phyloP scores from a whole-genome alignment of 306 rosid species.

The Lablab purpureus region DNA sequence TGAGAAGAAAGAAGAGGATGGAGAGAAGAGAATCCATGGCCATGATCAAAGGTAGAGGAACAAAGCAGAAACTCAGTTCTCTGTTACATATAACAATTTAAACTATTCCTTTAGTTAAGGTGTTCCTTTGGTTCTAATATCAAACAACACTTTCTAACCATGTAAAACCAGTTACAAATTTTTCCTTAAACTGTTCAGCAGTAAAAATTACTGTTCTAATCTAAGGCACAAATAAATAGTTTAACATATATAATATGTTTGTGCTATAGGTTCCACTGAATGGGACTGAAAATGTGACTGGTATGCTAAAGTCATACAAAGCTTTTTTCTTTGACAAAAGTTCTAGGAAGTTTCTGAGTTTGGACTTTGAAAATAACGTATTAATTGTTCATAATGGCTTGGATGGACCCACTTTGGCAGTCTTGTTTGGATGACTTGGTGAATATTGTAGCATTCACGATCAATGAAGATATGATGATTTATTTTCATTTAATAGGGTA shows the following conservation, averaged over 20 bases:
- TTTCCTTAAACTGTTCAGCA: no score
- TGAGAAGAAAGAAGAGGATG: constrained; percentile 37
- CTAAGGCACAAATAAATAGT: no score
- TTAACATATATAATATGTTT: neutral
- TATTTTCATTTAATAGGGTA: neutral
- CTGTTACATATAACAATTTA: neutral
- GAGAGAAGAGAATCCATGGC: constrained; percentile 49
- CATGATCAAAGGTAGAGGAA: constrained; percentile 35
- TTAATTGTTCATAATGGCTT: neutral
- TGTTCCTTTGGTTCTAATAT: neutral
- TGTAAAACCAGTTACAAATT: no score
- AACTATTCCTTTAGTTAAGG: neutral
- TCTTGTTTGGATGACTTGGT: neutral
- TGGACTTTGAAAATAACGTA: neutral
- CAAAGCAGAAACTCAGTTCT: neutral
- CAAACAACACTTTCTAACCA: no score
- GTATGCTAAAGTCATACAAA: constrained; percentile 12
- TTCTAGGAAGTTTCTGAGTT: neutral
- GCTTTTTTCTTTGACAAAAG: neutral
- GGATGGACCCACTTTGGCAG: constrained; percentile 6
- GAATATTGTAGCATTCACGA: neutral
- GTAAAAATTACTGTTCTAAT: neutral
- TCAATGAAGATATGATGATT: neutral
- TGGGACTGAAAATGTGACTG: neutral
- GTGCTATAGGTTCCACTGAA: neutral